phyloP scores from a whole-genome alignment of 306 rosid genomes.

The Urtica urens region DNA sequence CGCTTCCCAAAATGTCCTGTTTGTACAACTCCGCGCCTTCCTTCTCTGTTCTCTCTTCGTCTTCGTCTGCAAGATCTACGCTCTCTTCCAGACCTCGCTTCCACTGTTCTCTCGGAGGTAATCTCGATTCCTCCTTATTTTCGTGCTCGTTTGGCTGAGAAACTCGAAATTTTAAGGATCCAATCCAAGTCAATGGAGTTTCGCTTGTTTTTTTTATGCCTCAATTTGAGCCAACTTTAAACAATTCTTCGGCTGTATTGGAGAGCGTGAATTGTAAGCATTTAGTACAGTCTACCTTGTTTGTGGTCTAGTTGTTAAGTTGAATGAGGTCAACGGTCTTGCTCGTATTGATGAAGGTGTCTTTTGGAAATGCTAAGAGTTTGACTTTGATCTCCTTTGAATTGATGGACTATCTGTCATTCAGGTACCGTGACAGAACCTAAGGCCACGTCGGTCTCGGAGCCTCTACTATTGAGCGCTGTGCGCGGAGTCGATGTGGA shows the following conservation, averaged over 20 bases:
- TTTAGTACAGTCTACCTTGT: too few species aligned
- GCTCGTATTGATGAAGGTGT: neutral
- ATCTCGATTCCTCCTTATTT: neutral
- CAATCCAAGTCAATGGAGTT: too few species aligned
- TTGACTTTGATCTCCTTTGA: conserved; percentile 16
- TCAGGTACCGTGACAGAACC: conserved; percentile 66
- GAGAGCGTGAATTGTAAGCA: too few species aligned
- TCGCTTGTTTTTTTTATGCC: too few species aligned
- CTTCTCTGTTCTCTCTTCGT: conserved; percentile 26
- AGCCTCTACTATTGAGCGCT: conserved; percentile 78
- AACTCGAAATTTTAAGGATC: too few species aligned
- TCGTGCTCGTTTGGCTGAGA: neutral
- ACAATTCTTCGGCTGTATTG: too few species aligned
- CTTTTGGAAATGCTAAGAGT: neutral
- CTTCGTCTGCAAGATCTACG: conserved; percentile 20
- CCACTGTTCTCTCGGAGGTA: conserved; percentile 61
- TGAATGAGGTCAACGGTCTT: neutral
- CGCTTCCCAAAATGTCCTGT: conserved; percentile 40
- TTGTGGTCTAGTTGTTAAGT: neutral
- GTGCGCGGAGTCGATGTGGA: conserved; percentile 73
- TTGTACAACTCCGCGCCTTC: conserved; percentile 28
- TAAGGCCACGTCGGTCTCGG: conserved; percentile 32
- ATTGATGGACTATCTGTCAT: conserved; percentile 10
- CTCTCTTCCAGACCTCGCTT: conserved; percentile 29
- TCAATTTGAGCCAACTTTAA: too few species aligned